Evolutionary conservation across 164 flowering plant genomes (phyloP).

Genomic region (Liquidambar formosana): DNA sequence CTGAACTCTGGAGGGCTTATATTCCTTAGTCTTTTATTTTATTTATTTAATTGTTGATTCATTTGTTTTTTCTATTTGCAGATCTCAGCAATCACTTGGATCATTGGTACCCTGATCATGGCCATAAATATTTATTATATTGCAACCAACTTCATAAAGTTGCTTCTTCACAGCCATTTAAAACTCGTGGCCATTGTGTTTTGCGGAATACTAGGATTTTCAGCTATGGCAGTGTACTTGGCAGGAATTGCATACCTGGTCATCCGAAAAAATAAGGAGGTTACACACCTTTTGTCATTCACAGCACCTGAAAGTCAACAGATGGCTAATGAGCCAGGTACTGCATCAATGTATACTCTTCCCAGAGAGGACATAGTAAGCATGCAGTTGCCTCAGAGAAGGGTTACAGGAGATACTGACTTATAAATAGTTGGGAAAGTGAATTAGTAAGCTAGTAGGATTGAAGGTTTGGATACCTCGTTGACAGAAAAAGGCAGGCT

Average conservation of each 20-base stretch:
- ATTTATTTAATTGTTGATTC: neutral
- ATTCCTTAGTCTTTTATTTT: neutral
- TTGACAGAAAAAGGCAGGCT: no score
- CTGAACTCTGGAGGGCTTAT: no score
- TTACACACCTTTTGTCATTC: slow-evolving; percentile 44
- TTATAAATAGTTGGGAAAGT: slow-evolving; percentile 14
- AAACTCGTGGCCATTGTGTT: slow-evolving; percentile 37
- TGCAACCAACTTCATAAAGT: slow-evolving; percentile 50
- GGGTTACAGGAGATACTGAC: slow-evolving; percentile 29
- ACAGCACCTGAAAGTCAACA: slow-evolving; percentile 37
- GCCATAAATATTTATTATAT: slow-evolving; percentile 74
- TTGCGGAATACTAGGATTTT: slow-evolving; percentile 62
- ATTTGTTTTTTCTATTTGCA: slow-evolving; percentile 25
- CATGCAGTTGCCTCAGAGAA: slow-evolving; percentile 76
- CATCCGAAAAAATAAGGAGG: slow-evolving; percentile 51
- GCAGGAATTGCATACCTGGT: slow-evolving; percentile 73
- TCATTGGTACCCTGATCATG: slow-evolving; percentile 77
- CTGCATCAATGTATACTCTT: slow-evolving; percentile 26
- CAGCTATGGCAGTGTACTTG: slow-evolving; percentile 60
- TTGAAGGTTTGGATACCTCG: no score
- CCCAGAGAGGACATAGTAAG: slow-evolving; percentile 76
- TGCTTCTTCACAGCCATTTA: slow-evolving; percentile 53
- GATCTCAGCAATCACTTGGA: slow-evolving; percentile 78
- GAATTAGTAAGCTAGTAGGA: no score
- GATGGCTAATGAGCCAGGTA: slow-evolving; percentile 14